phyloP scores from a whole-genome alignment of 2,329 filamentous ascomycete genomes.

The Colletotrichum cuscutae region DNA sequence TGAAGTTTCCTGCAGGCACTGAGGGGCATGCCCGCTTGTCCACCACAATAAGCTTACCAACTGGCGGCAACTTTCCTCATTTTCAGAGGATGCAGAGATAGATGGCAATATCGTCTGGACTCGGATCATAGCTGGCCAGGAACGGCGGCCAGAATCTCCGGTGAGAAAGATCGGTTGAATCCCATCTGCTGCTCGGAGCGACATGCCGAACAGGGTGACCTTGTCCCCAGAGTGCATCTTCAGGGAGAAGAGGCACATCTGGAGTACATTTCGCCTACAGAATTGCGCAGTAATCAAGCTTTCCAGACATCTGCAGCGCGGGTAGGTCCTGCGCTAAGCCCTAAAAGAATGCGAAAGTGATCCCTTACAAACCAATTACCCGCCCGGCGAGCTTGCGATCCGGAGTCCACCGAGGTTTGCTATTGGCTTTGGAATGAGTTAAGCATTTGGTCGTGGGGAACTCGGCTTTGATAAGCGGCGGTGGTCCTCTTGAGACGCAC shows the following conservation, averaged over 20 bases:
- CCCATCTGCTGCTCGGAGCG: not conserved
- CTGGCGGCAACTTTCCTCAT: not conserved
- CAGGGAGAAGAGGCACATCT: not conserved
- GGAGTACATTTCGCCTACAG: not conserved
- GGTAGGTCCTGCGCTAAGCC: constrained; percentile 22
- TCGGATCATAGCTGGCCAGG: not conserved
- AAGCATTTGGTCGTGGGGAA: constrained; percentile 22
- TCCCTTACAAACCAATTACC: constrained; percentile 10
- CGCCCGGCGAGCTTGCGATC: not conserved
- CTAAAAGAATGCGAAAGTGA: constrained; percentile 5
- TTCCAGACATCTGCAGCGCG: not conserved
- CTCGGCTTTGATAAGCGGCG: not conserved
- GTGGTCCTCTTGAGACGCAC: constrained; percentile 8
- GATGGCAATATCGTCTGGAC: not conserved
- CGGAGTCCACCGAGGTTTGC: not conserved
- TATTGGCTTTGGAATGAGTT: constrained; percentile 11
- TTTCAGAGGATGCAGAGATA: not conserved
- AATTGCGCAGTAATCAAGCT: not conserved
- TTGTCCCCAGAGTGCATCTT: not conserved
- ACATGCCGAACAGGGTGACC: constrained; percentile 2
- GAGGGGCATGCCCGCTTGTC: not conserved
- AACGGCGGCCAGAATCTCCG: not conserved
- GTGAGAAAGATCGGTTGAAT: not conserved
- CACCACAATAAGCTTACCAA: not conserved
- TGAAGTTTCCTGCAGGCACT: not conserved